Base-by-base conservation (phyloP, 2,329 filamentous ascomycete species). In the Ambrosiella cleistominuta region DNA sequence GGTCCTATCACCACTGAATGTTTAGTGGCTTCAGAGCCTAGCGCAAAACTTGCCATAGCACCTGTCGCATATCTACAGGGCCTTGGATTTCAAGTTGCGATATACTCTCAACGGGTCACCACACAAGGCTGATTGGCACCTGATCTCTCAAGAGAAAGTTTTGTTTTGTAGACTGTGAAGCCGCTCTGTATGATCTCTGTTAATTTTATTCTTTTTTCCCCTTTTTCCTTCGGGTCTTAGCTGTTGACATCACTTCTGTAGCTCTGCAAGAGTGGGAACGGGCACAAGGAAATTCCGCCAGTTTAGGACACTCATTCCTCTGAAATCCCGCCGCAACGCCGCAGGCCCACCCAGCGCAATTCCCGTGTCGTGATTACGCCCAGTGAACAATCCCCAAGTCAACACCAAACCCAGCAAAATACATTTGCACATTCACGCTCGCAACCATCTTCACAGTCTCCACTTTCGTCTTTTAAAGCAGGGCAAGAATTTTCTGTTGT, bases 221-320 rank as follows among this genome's bases (percentile, higher is more conserved):
- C 11, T 40, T 55, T 51, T 27, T 2, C 47, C 39, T 11, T 11
- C 15, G 55, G 57, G 52, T 49, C n/a, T 42, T 52, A 4, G 42
- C 38, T 17, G 53, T 52, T 2, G 42, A 58, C 19, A 40, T 58
- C 9, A 54, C 51, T 40, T 13, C 15, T 15, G 40, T 36, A 17
- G 57, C 57, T 54, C 51, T 19, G 17, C 36, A 58, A 55, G 57
- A 58, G 51, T 58, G 57, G 52, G 9, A 39, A 39, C 51, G 40
- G 39, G 37, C 38, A 44, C 57, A 36, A 42, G 50, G 35, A 38
- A 42, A 39, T 12, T 36, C 51, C 13, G 11, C 47, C 12, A 8
- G 45, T 19, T 51, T 9, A n/a, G 38, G 7, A 52, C 17, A 5
- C 50, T 52, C 27, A 52, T 55, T 35, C 53, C 40, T 55, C 39